These are phyloP conservation scores for Claviceps quebecensis DNA, from an alignment of 2,329 filamentous ascomycete species.

Conservation along the genomic window DNA sequence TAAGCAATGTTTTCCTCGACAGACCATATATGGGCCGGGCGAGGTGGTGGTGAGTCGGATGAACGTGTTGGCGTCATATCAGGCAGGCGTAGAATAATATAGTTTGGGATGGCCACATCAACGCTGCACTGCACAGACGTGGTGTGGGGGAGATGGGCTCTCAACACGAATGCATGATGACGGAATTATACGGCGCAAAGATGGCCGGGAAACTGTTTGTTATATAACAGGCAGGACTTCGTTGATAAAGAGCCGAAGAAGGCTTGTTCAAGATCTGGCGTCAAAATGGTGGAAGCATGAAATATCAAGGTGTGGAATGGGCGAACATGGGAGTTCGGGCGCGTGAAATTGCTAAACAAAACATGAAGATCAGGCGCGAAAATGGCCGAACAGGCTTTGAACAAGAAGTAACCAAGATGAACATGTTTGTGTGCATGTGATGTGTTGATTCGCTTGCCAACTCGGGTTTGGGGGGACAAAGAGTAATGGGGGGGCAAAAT, in stretches of 20 bases:
- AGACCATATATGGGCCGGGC: not conserved
- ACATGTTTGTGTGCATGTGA: not conserved
- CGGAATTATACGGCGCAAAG: not conserved
- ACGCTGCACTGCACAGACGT: not conserved
- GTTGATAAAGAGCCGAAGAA: not conserved
- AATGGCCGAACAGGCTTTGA: not conserved
- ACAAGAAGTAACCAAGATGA: constrained; percentile 1
- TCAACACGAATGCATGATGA: not conserved
- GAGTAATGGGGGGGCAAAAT: not conserved
- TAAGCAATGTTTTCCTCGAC: not conserved
- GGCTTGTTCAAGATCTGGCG: not conserved
- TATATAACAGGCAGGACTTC: not conserved
- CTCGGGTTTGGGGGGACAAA: not conserved
- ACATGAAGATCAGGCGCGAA: not conserved
- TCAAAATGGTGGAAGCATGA: not conserved
- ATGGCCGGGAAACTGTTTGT: no score
- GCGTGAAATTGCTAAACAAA: no score
- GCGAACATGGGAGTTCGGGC: no score
- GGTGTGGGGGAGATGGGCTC: not conserved
- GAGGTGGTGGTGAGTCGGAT: not conserved
- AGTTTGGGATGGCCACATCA: not conserved
- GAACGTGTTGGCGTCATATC: not conserved
- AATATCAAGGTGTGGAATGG: no score
- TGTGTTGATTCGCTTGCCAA: not conserved
- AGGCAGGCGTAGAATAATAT: not conserved